phyloP scores from a whole-genome alignment of 1,139 yeast genomes.

The Blastobotrys indianensis region DNA sequence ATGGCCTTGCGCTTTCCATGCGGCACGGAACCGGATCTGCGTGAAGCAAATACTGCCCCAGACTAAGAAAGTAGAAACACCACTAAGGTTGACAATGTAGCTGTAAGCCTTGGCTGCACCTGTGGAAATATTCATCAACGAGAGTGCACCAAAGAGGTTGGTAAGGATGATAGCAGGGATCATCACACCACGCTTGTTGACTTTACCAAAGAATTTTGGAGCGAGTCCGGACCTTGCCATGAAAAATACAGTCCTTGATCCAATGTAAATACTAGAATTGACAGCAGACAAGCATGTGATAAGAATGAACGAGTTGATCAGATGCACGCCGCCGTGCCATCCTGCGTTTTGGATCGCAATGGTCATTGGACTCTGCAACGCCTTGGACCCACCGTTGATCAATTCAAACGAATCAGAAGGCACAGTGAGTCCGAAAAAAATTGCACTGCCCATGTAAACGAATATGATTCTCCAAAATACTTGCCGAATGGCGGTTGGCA shows the following conservation, averaged over 20 bases:
- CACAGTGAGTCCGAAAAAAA: constrained; percentile 77
- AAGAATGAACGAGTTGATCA: constrained; percentile 69
- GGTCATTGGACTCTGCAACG: constrained; percentile 68
- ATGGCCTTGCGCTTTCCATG: constrained; percentile 46
- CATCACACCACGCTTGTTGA: constrained; percentile 60
- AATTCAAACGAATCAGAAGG: constrained; percentile 63
- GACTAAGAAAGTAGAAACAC: constrained; percentile 50
- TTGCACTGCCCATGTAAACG: constrained; percentile 71
- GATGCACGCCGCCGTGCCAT: constrained; percentile 61
- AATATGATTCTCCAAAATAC: constrained; percentile 75
- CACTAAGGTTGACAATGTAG: constrained; percentile 78
- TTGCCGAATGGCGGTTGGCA: constrained; percentile 79
- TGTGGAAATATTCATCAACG: constrained; percentile 60
- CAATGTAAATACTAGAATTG: constrained; percentile 66
- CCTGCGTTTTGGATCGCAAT: constrained; percentile 66
- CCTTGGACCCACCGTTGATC: constrained; percentile 35
- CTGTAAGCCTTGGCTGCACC: constrained; percentile 67
- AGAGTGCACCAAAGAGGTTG: constrained; percentile 41
- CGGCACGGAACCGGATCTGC: constrained; percentile 48
- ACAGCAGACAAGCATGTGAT: constrained; percentile 64
- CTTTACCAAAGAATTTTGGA: constrained; percentile 50
- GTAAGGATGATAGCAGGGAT: constrained; percentile 44
- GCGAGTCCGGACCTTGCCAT: constrained; percentile 58
- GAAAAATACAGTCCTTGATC: constrained; percentile 52
- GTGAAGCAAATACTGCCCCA: constrained; percentile 47